These are phyloP conservation scores for Phytophthora sp. DNA, from an alignment of 352 stramenopile species.

Conservation along the genomic window DNA sequence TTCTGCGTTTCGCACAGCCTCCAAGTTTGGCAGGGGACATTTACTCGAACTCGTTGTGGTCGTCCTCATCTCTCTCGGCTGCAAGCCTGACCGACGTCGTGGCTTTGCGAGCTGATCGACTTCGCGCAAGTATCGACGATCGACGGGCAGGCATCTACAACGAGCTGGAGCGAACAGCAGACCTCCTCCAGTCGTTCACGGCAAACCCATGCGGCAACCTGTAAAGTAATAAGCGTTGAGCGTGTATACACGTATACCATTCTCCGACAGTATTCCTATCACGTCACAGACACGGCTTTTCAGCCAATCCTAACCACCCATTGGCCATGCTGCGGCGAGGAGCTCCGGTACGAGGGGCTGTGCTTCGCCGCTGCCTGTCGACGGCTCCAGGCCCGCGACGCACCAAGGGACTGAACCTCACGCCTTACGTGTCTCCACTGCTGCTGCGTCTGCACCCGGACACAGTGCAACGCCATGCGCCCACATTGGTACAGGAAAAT, in stretches of 20 bases:
- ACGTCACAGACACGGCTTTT: constrained; percentile 18
- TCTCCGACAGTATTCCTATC: not conserved
- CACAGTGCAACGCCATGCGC: constrained; percentile 57
- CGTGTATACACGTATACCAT: too few species aligned
- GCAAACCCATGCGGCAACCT: too few species aligned
- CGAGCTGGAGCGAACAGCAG: constrained; percentile 9
- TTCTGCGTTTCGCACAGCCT: constrained; percentile 58
- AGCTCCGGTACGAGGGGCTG: constrained; percentile 17
- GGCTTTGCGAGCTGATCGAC: constrained; percentile 24
- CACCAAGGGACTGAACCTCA: constrained; percentile 58
- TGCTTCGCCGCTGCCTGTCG: constrained; percentile 25
- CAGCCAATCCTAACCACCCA: constrained; percentile 24
- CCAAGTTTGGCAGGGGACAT: constrained; percentile 24
- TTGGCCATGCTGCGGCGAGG: constrained; percentile 20
- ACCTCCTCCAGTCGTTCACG: constrained; percentile 14
- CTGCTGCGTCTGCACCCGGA: constrained; percentile 76
- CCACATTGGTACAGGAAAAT: constrained; percentile 54
- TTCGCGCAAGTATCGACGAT: constrained; percentile 23
- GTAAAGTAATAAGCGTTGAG: too few species aligned
- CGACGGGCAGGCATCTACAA: constrained; percentile 4
- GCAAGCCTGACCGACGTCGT: constrained; percentile 23
- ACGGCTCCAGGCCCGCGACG: constrained; percentile 7
- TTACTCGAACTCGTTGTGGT: constrained; percentile 9
- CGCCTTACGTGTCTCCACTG: constrained; percentile 68
- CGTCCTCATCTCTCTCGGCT: constrained; percentile 12